phyloP scores from a whole-genome alignment of 805 yeast genomes.

The Cyberlindnera veronae region DNA sequence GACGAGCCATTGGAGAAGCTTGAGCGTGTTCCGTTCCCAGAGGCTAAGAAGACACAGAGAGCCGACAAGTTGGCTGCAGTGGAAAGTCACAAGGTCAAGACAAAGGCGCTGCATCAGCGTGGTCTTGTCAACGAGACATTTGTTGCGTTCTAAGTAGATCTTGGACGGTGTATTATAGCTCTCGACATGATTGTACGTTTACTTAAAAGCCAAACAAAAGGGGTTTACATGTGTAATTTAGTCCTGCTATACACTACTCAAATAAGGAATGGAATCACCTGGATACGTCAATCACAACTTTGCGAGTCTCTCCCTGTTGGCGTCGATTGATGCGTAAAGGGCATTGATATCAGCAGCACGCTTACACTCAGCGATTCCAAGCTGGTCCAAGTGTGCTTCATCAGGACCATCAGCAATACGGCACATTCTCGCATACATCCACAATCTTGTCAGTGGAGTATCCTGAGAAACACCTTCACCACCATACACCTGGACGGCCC shows the following conservation, averaged over 20 bases:
- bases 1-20: conserved; percentile 60
- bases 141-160: conserved; percentile 25
- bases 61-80: conserved; percentile 32
- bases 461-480: conserved; percentile 65
- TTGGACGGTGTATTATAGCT: conserved; percentile 1
- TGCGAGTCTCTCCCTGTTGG: conserved; percentile 18
- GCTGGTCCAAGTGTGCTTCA: conserved; percentile 58
- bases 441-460: conserved; percentile 52
- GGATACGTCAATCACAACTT: conserved; percentile 12
- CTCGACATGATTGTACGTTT: conserved; percentile 1
- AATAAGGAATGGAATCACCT: no score
- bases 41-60: conserved; percentile 48
- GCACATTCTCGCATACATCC: conserved; percentile 49
- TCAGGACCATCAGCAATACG: conserved; percentile 71
- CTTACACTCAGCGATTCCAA: conserved; percentile 47
- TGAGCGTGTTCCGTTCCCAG: conserved; percentile 56
- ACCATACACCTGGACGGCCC: conserved; percentile 63
- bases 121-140: conserved; percentile 59
- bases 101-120: conserved; percentile 46
- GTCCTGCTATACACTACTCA: not conserved
- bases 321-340: conserved; percentile 25
- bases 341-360: conserved; percentile 35
- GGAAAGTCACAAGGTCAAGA: conserved; percentile 40
- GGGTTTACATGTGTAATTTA: not conserved
- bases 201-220: not conserved